These are phyloP conservation scores for Rhizopogon rudus DNA, from an alignment of 768 basidiomycete species.

Conservation along the genomic window DNA sequence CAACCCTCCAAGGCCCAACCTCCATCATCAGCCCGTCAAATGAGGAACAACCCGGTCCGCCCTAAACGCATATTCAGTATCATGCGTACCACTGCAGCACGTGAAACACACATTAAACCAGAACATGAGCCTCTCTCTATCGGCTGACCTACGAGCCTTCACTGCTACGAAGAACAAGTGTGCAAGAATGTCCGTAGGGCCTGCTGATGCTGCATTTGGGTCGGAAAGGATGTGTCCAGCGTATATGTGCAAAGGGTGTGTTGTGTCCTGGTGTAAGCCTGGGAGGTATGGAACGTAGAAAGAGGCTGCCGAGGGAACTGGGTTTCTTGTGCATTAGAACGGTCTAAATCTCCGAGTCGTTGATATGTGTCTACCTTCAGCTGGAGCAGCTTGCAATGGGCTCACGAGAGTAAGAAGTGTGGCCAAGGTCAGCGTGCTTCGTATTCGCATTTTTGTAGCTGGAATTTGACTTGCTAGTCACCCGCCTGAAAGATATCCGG, in stretches of 20 bases:
- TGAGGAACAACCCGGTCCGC: slow-evolving; percentile 95
- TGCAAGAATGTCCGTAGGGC: slow-evolving; percentile 57
- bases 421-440: not conserved
- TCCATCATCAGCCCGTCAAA: slow-evolving; percentile 99
- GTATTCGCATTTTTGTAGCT: not conserved
- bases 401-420: not conserved
- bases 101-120: slow-evolving; percentile 85
- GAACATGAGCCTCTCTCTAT: slow-evolving; percentile 85
- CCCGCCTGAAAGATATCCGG: not conserved
- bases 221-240: slow-evolving; percentile 85
- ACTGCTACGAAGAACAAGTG: slow-evolving; percentile 89
- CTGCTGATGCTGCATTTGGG: slow-evolving; percentile 47
- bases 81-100: not conserved
- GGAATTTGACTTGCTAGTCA: not conserved
- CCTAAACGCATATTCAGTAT: slow-evolving; percentile 38
- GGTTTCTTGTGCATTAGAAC: not conserved
- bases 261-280: slow-evolving; percentile 66
- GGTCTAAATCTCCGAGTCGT: not conserved
- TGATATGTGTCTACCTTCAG: not conserved
- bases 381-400: not conserved
- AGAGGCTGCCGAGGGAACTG: slow-evolving; percentile 76
- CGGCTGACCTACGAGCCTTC: slow-evolving; percentile 83
- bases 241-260: slow-evolving; percentile 71
- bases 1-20: slow-evolving; percentile 86
- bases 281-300: slow-evolving; percentile 81